Evolutionary conservation across 441 rosid genomes (phyloP), one percentile per base, ranked within the genome.

Genomic region (Aleurites moluccanus): DNA sequence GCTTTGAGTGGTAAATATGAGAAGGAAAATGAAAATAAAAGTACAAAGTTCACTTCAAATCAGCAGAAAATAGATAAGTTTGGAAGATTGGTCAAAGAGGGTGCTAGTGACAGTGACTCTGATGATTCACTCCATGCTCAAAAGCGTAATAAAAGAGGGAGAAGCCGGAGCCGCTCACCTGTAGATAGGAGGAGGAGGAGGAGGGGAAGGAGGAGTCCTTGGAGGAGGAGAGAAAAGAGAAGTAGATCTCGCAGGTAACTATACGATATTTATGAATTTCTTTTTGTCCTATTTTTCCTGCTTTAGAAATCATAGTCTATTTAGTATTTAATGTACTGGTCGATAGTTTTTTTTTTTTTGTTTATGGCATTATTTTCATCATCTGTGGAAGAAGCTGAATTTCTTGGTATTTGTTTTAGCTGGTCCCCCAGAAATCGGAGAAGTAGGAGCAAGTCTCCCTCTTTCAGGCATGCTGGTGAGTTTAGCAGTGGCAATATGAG

Each of bases 21-120:
- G 67, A 80, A 84, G 70, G 85, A 75, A 59, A 63, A 45, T 35
- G 78, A 64, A 55, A 81, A 78, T 67, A 73, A 80, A 77, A 69
- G 62, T 49, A 30, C 67, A 72, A 80, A 59, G n/a, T 68, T 76
- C 55, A 70, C 74, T 78, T 66, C 83, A 67, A 74, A 77, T 82
- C 68, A 76, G 21, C 77, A 6, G 44, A 84, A 84, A 80, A 82
- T 88, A 57, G 91, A 89, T 75, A 77, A 84, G 72, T 89, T 86
- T 83, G 91, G 93, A 72, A 86, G 93, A 78, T 73, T 86, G 78
- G 77, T 83, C 57, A 82, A 84, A 72, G 75, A 89, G 75, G 88
- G 83, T 81, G 83, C 65, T 60, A 89, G 87, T 83, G 93, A 86
- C 45, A 89, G 89, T 78, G 89, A 90, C 56, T 85, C 90, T 27